phyloP scores from a whole-genome alignment of 495 filamentous ascomycete genomes.

The Penicillium psychrofluorescens region DNA sequence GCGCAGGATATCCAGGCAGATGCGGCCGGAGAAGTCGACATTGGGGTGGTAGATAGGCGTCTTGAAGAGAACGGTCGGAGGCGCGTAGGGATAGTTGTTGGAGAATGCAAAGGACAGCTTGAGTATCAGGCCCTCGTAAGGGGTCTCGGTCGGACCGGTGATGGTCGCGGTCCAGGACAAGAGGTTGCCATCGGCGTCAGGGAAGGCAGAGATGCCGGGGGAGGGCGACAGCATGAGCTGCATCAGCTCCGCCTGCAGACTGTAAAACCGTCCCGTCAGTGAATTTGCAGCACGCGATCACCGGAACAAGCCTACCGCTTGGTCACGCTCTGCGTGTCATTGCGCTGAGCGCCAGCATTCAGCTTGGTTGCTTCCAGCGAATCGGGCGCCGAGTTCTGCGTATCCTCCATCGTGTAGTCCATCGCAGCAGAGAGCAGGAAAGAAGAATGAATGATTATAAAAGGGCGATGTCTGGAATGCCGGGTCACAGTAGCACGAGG shows the following conservation, averaged over 20 bases:
- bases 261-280: constrained; percentile 26
- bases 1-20: constrained; percentile 95
- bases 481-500: constrained; percentile 22
- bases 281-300: neutral
- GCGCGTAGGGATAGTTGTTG: constrained; percentile 83
- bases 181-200: constrained; percentile 82
- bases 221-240: constrained; percentile 92
- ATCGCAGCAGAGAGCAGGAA: constrained; percentile 26
- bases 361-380: constrained; percentile 53
- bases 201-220: constrained; percentile 92
- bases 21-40: constrained; percentile 84
- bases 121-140: constrained; percentile 81
- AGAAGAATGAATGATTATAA: neutral
- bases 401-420: constrained; percentile 64
- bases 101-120: constrained; percentile 92
- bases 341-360: constrained; percentile 43
- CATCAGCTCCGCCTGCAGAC: constrained; percentile 95
- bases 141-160: constrained; percentile 82
- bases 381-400: constrained; percentile 63
- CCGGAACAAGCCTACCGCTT: constrained; percentile 52
- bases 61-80: constrained; percentile 90
- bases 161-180: constrained; percentile 91
- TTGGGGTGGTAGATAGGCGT: constrained; percentile 94
- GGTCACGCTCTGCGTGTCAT: constrained; percentile 65
- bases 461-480: constrained; percentile 16